Percentiles rank a stretch among this genome's conserved stretches.
phyloP scores from a whole-genome alignment of 306 rosid species.

The Mucuna pruriens region DNA sequence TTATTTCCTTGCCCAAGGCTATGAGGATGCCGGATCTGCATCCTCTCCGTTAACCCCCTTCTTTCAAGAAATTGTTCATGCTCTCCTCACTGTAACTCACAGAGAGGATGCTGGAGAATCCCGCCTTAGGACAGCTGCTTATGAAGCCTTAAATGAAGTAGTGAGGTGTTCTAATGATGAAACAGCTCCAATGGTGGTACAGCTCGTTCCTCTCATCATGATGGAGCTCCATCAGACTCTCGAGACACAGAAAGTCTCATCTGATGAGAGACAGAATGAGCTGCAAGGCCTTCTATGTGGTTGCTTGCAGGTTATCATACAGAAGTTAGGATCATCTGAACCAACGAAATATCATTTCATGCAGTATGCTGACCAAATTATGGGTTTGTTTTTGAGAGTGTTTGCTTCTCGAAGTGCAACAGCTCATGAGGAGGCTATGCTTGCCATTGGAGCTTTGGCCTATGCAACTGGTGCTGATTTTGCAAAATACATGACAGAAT shows the following conservation, averaged over 20 bases:
- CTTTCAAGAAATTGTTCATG: conserved; percentile 78
- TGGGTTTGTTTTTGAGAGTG: conserved; percentile 82
- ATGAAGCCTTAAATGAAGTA: conserved; percentile 91
- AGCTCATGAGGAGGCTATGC: conserved; percentile 99
- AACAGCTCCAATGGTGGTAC: conserved; percentile 80
- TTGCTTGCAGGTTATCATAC: conserved; percentile 94
- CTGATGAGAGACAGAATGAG: conserved; percentile 90
- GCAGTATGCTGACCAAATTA: conserved; percentile 90
- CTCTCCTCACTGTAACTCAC: conserved; percentile 80
- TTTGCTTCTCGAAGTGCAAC: conserved; percentile 93
- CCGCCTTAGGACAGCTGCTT: conserved; percentile 93
- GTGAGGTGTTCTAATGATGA: conserved; percentile 94
- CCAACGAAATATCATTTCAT: conserved; percentile 68
- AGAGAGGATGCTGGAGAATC: conserved; percentile 92
- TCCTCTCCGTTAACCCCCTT: conserved; percentile 79
- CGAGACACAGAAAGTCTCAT: conserved; percentile 65
- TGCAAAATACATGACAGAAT: conserved; percentile 82
- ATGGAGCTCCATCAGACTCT: conserved; percentile 84
- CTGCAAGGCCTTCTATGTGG: conserved; percentile 97
- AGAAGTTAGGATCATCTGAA: conserved; percentile 86
- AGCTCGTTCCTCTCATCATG: conserved; percentile 80
- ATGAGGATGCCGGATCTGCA: conserved; percentile 71
- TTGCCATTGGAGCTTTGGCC: conserved; percentile 96
- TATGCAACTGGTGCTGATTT: conserved; percentile 81
- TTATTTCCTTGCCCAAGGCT: conserved; percentile 94